A percentile compares a stretch with the other conserved stretches of the same genome.
Conservation (phyloP, 108 stramenopile genomes). For the Schizochytrium sp. region DNA sequence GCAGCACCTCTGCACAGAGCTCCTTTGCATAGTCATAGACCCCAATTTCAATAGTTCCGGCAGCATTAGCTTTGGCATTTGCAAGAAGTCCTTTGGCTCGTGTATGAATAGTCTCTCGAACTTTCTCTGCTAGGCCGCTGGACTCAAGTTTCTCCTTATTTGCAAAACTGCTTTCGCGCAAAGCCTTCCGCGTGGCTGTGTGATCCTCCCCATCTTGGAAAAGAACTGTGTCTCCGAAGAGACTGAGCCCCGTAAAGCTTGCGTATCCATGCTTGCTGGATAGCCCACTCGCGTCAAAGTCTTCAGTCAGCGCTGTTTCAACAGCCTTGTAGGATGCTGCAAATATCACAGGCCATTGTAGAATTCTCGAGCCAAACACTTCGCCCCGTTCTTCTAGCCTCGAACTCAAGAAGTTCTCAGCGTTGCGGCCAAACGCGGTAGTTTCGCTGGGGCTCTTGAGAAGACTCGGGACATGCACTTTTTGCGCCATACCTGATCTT, state of each 20-base stretch:
- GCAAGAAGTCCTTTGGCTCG: neutral
- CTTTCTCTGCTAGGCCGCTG: neutral
- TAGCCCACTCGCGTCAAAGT: neutral
- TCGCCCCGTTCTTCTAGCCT: neutral
- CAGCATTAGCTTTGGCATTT: neutral
- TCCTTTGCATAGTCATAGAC: neutral
- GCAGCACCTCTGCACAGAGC: constrained; percentile 2
- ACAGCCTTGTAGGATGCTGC: constrained; percentile 17
- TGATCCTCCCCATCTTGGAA: neutral
- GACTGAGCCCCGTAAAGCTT: neutral
- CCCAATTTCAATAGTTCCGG: neutral
- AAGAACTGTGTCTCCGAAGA: neutral
- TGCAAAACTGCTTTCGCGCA: constrained; percentile 4
- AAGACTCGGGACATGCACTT: neutral
- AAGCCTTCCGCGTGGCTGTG: neutral
- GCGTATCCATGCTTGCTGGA: neutral
- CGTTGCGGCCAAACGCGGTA: neutral
- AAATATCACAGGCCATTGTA: constrained; percentile 11
- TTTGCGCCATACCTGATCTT: too few species aligned
- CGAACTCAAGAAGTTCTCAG: neutral
- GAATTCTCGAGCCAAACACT: neutral
- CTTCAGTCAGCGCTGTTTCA: neutral
- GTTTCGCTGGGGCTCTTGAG: neutral
- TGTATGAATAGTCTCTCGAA: neutral
- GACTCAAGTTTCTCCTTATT: neutral